Conservation (phyloP, 805 yeast species). For the Sugiyamaella chiloensis region DNA sequence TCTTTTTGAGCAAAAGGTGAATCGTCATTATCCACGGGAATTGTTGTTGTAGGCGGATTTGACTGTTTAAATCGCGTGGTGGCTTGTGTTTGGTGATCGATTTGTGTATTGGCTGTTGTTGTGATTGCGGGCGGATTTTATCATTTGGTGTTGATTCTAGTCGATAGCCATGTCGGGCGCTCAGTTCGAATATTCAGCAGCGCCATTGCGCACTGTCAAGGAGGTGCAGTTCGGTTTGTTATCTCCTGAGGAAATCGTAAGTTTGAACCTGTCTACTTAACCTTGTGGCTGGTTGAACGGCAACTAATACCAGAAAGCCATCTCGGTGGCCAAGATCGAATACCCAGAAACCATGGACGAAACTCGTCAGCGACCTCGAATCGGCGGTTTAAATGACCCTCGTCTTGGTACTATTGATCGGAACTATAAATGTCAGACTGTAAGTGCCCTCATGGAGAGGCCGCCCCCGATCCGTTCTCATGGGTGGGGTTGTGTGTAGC, state of each 20-base stretch:
- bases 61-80: slow-evolving; percentile 3
- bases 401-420: slow-evolving; percentile 96
- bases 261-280: slow-evolving; percentile 20
- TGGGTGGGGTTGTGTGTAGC: too few relatives aligned
- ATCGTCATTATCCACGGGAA: neutral
- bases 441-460: too few relatives aligned
- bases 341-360: slow-evolving; percentile 99
- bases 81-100: neutral
- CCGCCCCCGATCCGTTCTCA: too few relatives aligned
- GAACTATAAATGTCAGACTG: slow-evolving; percentile 94
- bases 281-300: neutral
- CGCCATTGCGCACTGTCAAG: slow-evolving; percentile 94
- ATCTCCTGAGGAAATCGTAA: slow-evolving; percentile 88
- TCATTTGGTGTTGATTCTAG: neutral
- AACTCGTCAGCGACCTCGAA: slow-evolving; percentile 88
- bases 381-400: slow-evolving; percentile 96
- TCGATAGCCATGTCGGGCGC: slow-evolving; percentile 36
- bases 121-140: neutral
- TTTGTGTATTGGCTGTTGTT: neutral
- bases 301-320: slow-evolving; percentile 59
- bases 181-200: slow-evolving; percentile 90
- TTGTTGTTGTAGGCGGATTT: slow-evolving; percentile 5
- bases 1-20: neutral
- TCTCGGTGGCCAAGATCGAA: slow-evolving; percentile 95
- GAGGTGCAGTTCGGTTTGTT: slow-evolving; percentile 98